Conservation (phyloP, 2,329 filamentous ascomycete species). For the Zymoseptoria crescenta region DNA sequence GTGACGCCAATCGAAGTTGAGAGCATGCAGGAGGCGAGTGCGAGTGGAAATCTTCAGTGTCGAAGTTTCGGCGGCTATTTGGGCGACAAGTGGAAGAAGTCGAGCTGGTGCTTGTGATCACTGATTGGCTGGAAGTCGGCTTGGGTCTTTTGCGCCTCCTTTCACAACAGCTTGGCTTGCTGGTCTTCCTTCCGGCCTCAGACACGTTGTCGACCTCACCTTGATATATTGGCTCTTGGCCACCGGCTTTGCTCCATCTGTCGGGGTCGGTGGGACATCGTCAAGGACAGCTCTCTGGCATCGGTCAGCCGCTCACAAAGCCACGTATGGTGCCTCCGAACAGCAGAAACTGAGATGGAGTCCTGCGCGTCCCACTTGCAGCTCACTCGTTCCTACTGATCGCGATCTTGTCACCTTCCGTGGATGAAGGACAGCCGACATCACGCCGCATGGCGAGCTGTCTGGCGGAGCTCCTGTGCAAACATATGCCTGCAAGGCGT, state of each 20-base stretch:
- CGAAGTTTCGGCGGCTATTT: not conserved
- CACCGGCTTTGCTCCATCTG: not conserved
- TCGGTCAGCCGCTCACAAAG: too few species aligned
- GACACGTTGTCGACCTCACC: not conserved
- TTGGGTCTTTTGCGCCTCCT: not conserved
- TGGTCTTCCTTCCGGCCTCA: not conserved
- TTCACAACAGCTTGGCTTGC: not conserved
- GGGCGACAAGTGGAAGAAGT: not conserved
- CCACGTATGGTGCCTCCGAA: too few species aligned
- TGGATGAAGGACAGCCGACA: not conserved
- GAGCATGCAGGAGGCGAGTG: not conserved
- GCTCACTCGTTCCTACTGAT: not conserved
- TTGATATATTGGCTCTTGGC: too few species aligned
- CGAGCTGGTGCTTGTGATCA: not conserved
- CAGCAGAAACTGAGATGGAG: too few species aligned
- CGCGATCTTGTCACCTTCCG: not conserved
- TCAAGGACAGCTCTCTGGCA: too few species aligned
- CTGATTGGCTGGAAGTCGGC: not conserved
- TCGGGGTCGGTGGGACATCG: too few species aligned
- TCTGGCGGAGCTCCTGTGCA: not conserved
- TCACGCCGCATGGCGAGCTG: not conserved
- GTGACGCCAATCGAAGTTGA: not conserved
- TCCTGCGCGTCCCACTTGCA: too few species aligned
- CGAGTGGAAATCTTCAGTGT: not conserved
- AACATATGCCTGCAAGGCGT: not conserved